Evolutionary conservation across 306 rosid species (phyloP).

Genomic region (Psophocarpus tetragonolobus): DNA sequence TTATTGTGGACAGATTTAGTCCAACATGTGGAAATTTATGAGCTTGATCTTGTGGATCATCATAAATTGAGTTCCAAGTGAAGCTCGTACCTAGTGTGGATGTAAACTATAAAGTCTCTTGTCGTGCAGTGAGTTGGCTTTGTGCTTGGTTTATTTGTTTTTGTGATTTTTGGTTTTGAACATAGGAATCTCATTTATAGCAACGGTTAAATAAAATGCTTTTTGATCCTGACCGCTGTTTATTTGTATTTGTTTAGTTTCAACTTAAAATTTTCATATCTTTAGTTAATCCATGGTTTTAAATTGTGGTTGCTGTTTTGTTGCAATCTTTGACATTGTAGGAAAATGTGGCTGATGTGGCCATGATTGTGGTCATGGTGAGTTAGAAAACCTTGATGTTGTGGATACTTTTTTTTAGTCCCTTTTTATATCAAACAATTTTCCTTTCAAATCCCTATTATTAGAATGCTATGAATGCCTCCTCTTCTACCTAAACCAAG

Average conservation of each 20-base stretch:
- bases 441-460: too few species aligned
- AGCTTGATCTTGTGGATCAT: not conserved
- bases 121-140: not conserved
- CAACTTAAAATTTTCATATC: not conserved
- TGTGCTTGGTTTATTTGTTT: not conserved
- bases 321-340: not conserved
- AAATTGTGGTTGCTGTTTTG: not conserved
- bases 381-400: not conserved
- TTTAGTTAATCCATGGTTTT: not conserved
- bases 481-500: not conserved
- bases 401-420: too few species aligned
- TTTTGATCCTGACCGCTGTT: not conserved
- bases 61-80: constrained; percentile 1
- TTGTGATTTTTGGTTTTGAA: constrained; percentile 15
- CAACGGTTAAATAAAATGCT: not conserved
- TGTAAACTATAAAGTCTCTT: not conserved
- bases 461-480: not conserved
- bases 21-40: not conserved
- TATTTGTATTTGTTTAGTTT: not conserved
- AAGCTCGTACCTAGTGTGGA: not conserved
- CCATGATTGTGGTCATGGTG: not conserved
- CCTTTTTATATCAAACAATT: too few species aligned
- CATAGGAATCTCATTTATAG: not conserved
- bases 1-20: not conserved
- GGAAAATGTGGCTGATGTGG: not conserved